Evolutionary conservation across 2,329 filamentous ascomycete species (phyloP).

Genomic region (Dactylellina leptospora): DNA sequence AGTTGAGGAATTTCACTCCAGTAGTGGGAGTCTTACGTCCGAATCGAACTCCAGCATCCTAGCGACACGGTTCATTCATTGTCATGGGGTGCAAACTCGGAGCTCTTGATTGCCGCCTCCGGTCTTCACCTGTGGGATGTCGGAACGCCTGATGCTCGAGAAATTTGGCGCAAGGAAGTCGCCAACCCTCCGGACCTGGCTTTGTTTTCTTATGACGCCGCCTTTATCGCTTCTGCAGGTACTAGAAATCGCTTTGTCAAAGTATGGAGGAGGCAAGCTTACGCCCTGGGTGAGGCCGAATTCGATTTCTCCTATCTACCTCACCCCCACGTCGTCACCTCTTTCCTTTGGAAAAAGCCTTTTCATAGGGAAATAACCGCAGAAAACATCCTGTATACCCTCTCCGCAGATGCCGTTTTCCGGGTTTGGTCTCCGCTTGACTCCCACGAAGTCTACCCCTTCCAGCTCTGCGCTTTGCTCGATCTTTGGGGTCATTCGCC

Average conservation of each 20-base stretch:
- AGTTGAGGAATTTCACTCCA: conserved; percentile 47
- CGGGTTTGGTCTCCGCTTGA: conserved; percentile 85
- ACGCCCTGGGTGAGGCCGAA: conserved; percentile 80
- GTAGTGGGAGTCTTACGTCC: conserved; percentile 70
- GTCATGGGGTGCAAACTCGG: conserved; percentile 87
- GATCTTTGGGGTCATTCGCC: conserved; percentile 67
- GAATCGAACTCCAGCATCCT: conserved; percentile 65
- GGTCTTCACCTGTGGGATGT: conserved; percentile 72
- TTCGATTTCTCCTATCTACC: conserved; percentile 91
- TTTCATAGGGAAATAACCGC: conserved; percentile 78
- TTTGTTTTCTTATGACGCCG: conserved; percentile 83
- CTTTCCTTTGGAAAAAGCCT: conserved; percentile 84
- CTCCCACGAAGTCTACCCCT: conserved; percentile 72
- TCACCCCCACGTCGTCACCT: conserved; percentile 83
- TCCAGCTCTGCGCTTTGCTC: conserved; percentile 82
- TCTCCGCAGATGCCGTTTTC: conserved; percentile 80
- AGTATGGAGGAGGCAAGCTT: conserved; percentile 87
- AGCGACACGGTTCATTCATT: conserved; percentile 68
- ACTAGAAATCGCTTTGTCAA: conserved; percentile 84
- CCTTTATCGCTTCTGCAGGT: conserved; percentile 83
- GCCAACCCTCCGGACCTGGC: conserved; percentile 78
- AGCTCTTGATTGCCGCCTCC: conserved; percentile 80
- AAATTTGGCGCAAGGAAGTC: conserved; percentile 77
- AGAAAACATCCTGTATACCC: conserved; percentile 89
- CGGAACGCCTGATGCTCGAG: conserved; percentile 61